Conservation (phyloP, 345 rosid genomes). For the Brassica rapa region DNA sequence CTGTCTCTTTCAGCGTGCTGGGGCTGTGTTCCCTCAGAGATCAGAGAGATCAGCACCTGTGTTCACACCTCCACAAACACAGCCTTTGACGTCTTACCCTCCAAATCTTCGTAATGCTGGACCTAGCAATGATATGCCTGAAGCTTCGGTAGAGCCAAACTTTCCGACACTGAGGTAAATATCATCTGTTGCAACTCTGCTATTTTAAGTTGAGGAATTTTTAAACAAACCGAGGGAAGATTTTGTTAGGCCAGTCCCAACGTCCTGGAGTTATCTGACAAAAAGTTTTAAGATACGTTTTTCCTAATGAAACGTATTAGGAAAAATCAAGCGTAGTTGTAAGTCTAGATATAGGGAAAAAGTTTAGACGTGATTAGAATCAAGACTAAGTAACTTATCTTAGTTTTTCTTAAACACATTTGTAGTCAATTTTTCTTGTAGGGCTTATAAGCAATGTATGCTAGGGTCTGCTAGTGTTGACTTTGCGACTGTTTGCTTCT, state of each 20-base stretch:
- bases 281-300: no score
- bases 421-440: not conserved
- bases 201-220: conserved; percentile 23
- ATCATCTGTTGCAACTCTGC: conserved; percentile 1
- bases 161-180: conserved; percentile 85
- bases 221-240: no score
- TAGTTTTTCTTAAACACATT: not conserved
- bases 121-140: conserved; percentile 55
- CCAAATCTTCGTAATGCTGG: conserved; percentile 72
- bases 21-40: conserved; percentile 97
- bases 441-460: not conserved
- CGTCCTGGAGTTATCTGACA: not conserved
- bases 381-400: not conserved
- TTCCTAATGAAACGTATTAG: conserved; percentile 7
- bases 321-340: not conserved
- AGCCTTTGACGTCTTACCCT: conserved; percentile 85
- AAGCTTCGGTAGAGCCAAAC: conserved; percentile 83
- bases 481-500: not conserved
- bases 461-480: conserved; percentile 5
- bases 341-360: conserved; percentile 16
- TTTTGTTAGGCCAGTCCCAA: conserved; percentile 5
- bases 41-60: conserved; percentile 88
- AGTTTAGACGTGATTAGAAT: conserved; percentile 8
- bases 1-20: conserved; percentile 79
- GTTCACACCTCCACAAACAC: conserved; percentile 94